These are phyloP conservation scores for Cercospora sojina DNA, from an alignment of 2,329 filamentous ascomycete genomes.

Conservation along the genomic window DNA sequence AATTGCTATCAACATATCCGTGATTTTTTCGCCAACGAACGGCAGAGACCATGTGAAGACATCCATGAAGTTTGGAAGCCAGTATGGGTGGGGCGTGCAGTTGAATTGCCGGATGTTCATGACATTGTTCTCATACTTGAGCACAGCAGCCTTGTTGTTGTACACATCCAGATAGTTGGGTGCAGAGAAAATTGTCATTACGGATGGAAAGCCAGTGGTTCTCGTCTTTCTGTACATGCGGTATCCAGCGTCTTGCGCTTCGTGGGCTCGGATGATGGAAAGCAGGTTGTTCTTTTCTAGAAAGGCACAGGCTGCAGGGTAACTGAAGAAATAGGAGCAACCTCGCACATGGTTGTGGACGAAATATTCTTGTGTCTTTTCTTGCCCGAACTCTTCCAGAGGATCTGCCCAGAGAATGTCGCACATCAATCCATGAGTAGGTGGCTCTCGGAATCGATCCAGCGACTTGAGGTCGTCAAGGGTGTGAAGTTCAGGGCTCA, in stretches of 20 bases:
- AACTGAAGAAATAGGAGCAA: conserved; percentile 99
- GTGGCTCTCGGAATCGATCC: conserved; percentile 95
- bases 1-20: conserved; percentile 98
- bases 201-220: conserved; percentile 96
- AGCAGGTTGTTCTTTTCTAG: conserved; percentile 98
- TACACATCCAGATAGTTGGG: conserved; percentile 99
- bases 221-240: conserved; percentile 99
- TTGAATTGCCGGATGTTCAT: conserved; percentile 99
- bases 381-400: conserved; percentile 95
- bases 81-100: conserved; percentile 98
- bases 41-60: conserved; percentile 99
- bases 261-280: conserved; percentile 94
- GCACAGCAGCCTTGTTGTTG: conserved; percentile 98
- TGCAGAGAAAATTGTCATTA: conserved; percentile 99
- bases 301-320: conserved; percentile 94
- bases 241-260: conserved; percentile 97
- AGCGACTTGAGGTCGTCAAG: conserved; percentile 96
- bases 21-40: conserved; percentile 97
- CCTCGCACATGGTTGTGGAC: conserved; percentile 97
- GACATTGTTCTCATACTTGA: conserved; percentile 99
- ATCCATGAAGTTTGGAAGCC: conserved; percentile 99
- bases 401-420: conserved; percentile 99
- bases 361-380: conserved; percentile 97
- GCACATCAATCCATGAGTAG: conserved; percentile 97
- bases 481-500: conserved; percentile 94